phyloP scores from a whole-genome alignment of 495 filamentous ascomycete species.

The Lichenothelia convexa region DNA sequence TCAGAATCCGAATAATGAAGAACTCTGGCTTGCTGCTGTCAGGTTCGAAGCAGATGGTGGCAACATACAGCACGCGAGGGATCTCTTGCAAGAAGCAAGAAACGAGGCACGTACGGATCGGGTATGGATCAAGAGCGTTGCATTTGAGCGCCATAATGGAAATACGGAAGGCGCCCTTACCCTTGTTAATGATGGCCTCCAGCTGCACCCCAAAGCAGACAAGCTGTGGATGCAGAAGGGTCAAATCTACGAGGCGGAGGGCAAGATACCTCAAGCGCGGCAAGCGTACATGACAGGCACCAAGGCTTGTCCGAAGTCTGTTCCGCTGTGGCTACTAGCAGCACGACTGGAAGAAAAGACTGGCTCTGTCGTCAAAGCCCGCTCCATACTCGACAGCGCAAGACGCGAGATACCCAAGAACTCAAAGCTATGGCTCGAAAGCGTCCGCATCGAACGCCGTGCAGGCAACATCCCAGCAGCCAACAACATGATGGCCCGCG shows the following conservation, averaged over 20 bases:
- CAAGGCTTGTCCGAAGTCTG: constrained; percentile 62
- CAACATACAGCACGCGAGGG: constrained; percentile 59
- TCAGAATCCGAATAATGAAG: constrained; percentile 86
- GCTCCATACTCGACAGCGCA: constrained; percentile 79
- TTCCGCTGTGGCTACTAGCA: constrained; percentile 78
- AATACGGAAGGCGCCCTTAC: constrained; percentile 65
- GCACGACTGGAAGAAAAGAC: constrained; percentile 71
- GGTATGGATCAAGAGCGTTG: constrained; percentile 89
- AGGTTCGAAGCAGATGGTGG: constrained; percentile 82
- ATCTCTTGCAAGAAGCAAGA: constrained; percentile 62
- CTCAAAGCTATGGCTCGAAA: constrained; percentile 75
- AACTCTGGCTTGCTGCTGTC: constrained; percentile 90
- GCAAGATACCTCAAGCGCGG: constrained; percentile 62
- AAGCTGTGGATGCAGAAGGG: constrained; percentile 99
- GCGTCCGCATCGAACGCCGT: constrained; percentile 79
- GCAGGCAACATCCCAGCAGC: constrained; percentile 68
- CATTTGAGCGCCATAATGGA: constrained; percentile 71
- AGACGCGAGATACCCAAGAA: constrained; percentile 70
- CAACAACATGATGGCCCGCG: constrained; percentile 77
- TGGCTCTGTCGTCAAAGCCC: constrained; percentile 75
- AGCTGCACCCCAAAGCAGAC: constrained; percentile 67
- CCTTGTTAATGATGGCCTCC: constrained; percentile 70
- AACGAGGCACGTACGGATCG: constrained; percentile 81
- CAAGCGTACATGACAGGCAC: constrained; percentile 85
- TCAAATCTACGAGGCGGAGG: constrained; percentile 75